Base-by-base conservation (phyloP, 169 alveolate species). In the Eimeria falciformis region DNA sequence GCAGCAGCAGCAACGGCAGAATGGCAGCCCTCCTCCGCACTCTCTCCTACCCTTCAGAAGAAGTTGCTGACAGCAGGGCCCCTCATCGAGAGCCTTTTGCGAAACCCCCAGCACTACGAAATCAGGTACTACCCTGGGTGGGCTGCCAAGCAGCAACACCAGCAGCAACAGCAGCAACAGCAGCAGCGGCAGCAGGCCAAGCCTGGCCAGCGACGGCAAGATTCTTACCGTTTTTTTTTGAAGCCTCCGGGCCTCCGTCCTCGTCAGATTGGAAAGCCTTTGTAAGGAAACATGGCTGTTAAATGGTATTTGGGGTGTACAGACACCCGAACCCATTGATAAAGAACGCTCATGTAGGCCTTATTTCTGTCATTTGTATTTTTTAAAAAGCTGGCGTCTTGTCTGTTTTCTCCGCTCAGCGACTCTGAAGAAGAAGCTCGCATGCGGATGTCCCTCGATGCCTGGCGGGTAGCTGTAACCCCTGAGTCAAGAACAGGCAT, bases 401-500 rank as follows among this genome's bases (percentile, higher is more conserved):
- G 14, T 50, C n/a, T 7, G 7, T 50, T 50, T 7, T 50, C n/a
- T 50, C n/a, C n/a, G 62, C 62, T 7, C 62, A 50, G 62, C 62
- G 62, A 50, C 62, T 50, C 62, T 7, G 62, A 50, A 50, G 62
- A 50, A 11, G 62, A 50, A 14, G 62, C 62, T 14, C 62, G 62
- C 62, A 50, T 50, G 62, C 62, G 62, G n/a, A 11, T 50, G 62
- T 50, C 62, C 62, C 62, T 50, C 62, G 62, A 50, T 50, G 62
- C 62, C 14, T 50, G 62, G 62, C 7, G 62, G 14, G 62, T 50
- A 7, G n/a, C 62, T 14, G 62, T 50, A 50, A 50, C 62, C 14
- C 62, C 62, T 7, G 62, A 50, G 62, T 50, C 62, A 14, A 7
- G 62, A 50, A 50, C 14, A 50, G 62, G 62, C 14, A 14, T 14